Conservation (phyloP, 139 green algal species). For the Prasinococcaceae sp. region DNA sequence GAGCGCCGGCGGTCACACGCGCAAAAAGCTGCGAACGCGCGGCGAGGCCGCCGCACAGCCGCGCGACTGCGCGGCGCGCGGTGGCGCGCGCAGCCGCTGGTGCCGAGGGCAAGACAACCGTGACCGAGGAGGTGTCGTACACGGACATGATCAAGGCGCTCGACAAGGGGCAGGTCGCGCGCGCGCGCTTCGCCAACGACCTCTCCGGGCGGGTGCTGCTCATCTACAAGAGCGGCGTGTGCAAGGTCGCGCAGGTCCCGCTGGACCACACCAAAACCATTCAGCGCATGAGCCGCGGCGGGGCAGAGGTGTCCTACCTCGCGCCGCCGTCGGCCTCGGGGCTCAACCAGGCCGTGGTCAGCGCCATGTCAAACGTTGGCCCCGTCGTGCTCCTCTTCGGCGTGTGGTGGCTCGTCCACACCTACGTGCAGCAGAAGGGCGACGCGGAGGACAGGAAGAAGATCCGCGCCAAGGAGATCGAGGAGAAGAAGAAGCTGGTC, state of each 20-base stretch:
- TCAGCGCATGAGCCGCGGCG: not conserved
- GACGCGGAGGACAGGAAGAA: not conserved
- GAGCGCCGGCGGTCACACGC: too few relatives aligned
- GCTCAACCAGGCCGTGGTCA: not conserved
- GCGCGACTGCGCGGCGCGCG: too few relatives aligned
- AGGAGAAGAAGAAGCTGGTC: slow-evolving; percentile 3
- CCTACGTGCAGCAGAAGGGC: slow-evolving; percentile 1
- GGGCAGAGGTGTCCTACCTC: not conserved
- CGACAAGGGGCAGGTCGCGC: too few relatives aligned
- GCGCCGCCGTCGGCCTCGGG: not conserved
- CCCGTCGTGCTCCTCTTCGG: not conserved
- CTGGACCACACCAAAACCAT: not conserved
- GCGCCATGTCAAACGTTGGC: not conserved
- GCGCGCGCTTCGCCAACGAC: too few relatives aligned
- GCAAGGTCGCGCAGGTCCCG: slow-evolving; percentile 1
- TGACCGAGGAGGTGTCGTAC: too few relatives aligned
- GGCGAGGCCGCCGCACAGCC: too few relatives aligned
- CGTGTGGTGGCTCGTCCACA: slow-evolving; percentile 3
- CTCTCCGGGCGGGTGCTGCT: too few relatives aligned
- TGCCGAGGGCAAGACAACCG: too few relatives aligned
- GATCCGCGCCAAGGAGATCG: not conserved
- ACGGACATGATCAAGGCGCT: too few relatives aligned
- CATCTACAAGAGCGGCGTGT: slow-evolving; percentile 1
- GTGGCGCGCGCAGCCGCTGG: too few relatives aligned
- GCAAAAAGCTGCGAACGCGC: too few relatives aligned